phyloP scores from a whole-genome alignment of 352 stramenopile species.

The Phytophthora crassamura region DNA sequence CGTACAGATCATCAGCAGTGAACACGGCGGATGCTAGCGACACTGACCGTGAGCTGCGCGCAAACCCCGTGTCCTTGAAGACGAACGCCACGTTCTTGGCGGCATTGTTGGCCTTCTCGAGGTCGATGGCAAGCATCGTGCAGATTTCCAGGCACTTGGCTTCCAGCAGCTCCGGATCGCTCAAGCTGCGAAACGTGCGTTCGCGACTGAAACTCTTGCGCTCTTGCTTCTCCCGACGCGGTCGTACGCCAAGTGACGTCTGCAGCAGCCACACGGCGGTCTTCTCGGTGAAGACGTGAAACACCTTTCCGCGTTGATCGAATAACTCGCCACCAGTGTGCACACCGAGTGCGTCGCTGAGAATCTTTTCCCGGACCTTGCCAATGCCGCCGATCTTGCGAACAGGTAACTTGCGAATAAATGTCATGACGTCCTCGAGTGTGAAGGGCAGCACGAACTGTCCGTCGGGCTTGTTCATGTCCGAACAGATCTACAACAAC shows the following conservation, averaged over 20 bases:
- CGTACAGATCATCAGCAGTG: conserved; percentile 55
- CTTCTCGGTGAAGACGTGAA: conserved; percentile 71
- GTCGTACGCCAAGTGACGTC: conserved; percentile 71
- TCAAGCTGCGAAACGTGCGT: conserved; percentile 65
- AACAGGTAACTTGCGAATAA: conserved; percentile 88
- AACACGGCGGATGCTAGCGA: conserved; percentile 50
- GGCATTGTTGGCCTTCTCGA: conserved; percentile 49
- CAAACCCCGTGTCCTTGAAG: conserved; percentile 76
- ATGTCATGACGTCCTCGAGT: conserved; percentile 79
- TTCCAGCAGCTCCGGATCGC: conserved; percentile 51
- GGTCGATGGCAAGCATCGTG: conserved; percentile 57
- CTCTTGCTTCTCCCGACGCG: conserved; percentile 54
- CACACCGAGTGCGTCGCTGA: conserved; percentile 82
- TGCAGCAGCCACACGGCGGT: conserved; percentile 77
- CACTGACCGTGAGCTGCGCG: conserved; percentile 57
- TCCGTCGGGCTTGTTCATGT: conserved; percentile 97
- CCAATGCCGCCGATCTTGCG: conserved; percentile 96
- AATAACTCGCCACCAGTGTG: conserved; percentile 87
- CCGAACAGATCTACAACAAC: conserved; percentile 87
- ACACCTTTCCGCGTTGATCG: conserved; percentile 58
- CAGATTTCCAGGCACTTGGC: conserved; percentile 76
- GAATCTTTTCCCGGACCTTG: conserved; percentile 95
- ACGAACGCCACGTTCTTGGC: conserved; percentile 74
- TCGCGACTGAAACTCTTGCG: conserved; percentile 85
- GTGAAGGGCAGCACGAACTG: conserved; percentile 92